Evolutionary conservation across 2,329 filamentous ascomycete genomes (phyloP).

Genomic region (Microascus cirrosus): DNA sequence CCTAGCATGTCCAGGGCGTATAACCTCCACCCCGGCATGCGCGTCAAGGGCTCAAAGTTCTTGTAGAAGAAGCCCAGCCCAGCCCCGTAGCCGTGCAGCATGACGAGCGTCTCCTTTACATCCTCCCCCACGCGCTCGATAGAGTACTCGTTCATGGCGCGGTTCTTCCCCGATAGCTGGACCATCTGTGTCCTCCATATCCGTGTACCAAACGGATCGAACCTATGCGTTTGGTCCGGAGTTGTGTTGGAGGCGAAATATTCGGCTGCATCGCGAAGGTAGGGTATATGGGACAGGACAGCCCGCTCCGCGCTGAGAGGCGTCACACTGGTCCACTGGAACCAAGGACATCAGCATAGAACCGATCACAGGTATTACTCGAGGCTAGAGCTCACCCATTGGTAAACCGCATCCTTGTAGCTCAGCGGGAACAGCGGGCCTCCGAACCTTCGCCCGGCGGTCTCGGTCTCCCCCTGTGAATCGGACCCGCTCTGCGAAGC

Average conservation of each 20-base stretch:
- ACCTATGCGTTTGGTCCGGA: conserved; percentile 30
- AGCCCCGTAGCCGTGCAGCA: conserved; percentile 93
- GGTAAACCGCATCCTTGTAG: conserved; percentile 81
- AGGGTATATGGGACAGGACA: conserved; percentile 77
- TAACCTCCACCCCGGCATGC: conserved; percentile 71
- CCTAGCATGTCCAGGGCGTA: conserved; percentile 92
- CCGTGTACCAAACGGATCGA: conserved; percentile 75
- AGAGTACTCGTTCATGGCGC: conserved; percentile 85
- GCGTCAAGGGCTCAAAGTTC: conserved; percentile 83
- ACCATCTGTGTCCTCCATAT: conserved; percentile 83
- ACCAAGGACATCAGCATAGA: neutral
- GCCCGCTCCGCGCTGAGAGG: conserved; percentile 77
- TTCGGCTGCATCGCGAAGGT: conserved; percentile 66
- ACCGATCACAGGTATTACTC: neutral
- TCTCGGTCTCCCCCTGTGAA: neutral
- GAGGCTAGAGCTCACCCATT: conserved; percentile 59
- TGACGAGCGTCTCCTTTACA: conserved; percentile 77
- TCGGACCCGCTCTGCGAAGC: neutral
- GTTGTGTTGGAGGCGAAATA: conserved; percentile 22
- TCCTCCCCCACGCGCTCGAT: conserved; percentile 73
- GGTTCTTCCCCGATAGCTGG: conserved; percentile 70
- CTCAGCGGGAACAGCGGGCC: conserved; percentile 64
- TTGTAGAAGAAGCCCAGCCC: conserved; percentile 97
- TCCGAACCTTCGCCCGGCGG: neutral
- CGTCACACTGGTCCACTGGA: conserved; percentile 74